These are phyloP conservation scores for Collariella sp. DNA, from an alignment of 495 filamentous ascomycete genomes.

Conservation along the genomic window DNA sequence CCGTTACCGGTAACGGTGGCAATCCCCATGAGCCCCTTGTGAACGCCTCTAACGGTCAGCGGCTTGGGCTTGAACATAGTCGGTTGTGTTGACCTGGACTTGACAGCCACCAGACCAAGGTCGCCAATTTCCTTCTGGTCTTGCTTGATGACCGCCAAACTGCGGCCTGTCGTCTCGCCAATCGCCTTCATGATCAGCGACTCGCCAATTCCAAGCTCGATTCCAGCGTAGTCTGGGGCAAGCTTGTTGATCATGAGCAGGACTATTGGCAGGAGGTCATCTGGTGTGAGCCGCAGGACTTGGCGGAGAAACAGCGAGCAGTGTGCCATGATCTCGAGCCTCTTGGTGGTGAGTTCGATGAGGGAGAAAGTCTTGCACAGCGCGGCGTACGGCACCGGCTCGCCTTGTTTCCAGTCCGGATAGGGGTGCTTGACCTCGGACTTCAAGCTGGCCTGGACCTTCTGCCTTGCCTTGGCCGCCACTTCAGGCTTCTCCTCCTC, in stretches of 20 bases:
- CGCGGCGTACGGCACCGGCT: conserved; percentile 89
- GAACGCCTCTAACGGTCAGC: conserved; percentile 76
- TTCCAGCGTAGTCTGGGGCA: conserved; percentile 89
- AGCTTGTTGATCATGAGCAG: conserved; percentile 97
- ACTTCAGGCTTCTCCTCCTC: conserved; percentile 70
- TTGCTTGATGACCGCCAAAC: conserved; percentile 74
- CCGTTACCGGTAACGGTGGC: conserved; percentile 81
- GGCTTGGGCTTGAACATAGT: conserved; percentile 97
- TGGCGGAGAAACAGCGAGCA: conserved; percentile 88
- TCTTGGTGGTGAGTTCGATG: conserved; percentile 86
- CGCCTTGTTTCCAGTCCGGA: conserved; percentile 84
- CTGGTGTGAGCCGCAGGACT: conserved; percentile 81
- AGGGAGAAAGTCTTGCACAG: conserved; percentile 90
- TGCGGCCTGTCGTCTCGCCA: conserved; percentile 85
- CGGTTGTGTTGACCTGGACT: conserved; percentile 84
- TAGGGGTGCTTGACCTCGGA: conserved; percentile 66
- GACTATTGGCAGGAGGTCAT: conserved; percentile 78
- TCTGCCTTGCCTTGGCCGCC: conserved; percentile 68
- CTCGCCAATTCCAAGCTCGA: conserved; percentile 95
- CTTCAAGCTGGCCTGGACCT: conserved; percentile 69
- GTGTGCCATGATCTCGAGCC: conserved; percentile 74
- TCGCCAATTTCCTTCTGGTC: conserved; percentile 96
- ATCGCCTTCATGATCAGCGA: conserved; percentile 98
- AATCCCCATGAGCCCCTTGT: conserved; percentile 79
- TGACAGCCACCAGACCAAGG: conserved; percentile 86